These are phyloP conservation scores for Trypanosoma caninum DNA, from an alignment of 208 protist species.

Conservation along the genomic window DNA sequence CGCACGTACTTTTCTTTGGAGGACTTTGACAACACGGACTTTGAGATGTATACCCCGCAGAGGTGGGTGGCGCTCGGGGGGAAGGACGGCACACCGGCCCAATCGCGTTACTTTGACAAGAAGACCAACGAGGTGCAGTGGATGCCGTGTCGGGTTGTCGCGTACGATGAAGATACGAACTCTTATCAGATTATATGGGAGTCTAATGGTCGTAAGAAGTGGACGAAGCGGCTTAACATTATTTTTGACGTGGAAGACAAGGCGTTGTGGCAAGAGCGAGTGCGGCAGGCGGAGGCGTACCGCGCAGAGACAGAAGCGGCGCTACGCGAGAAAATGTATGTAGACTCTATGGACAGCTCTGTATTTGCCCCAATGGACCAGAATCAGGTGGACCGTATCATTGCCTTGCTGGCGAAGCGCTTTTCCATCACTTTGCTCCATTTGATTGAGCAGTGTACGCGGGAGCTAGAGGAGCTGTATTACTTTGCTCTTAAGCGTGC, in stretches of 20 bases:
- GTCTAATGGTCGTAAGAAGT: constrained; percentile 62
- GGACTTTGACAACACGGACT: constrained; percentile 82
- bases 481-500: constrained; percentile 74
- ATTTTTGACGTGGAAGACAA: constrained; percentile 85
- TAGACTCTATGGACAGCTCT: constrained; percentile 56
- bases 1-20: constrained; percentile 75
- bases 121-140: constrained; percentile 38
- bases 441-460: constrained; percentile 69
- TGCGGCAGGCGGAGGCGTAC: constrained; percentile 64
- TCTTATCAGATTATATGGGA: constrained; percentile 79
- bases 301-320: constrained; percentile 68
- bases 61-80: constrained; percentile 81
- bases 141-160: constrained; percentile 62
- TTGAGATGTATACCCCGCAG: constrained; percentile 63
- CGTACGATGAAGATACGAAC: constrained; percentile 57
- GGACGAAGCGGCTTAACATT: constrained; percentile 88
- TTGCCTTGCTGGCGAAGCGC: constrained; percentile 60
- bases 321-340: constrained; percentile 72
- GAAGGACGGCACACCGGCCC: constrained; percentile 62
- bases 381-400: constrained; percentile 83
- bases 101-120: constrained; percentile 73
- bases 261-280: constrained; percentile 64
- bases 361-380: constrained; percentile 69
- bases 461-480: constrained; percentile 79
- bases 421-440: constrained; percentile 77